These are phyloP conservation scores for Mariannaea sp. DNA, from an alignment of 2,329 filamentous ascomycete genomes.

Conservation along the genomic window DNA sequence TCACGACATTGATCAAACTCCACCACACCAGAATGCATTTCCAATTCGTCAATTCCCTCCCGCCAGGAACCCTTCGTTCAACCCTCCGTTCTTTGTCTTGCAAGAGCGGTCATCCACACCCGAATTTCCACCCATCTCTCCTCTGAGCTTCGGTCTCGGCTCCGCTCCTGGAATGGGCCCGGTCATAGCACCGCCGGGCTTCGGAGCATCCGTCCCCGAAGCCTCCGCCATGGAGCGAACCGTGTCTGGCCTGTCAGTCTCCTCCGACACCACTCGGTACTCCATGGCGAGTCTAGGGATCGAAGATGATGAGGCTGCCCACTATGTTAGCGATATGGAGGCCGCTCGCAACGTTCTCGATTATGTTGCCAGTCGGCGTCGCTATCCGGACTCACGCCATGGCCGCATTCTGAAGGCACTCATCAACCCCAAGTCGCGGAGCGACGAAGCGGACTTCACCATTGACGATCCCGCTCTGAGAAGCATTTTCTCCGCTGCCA, in stretches of 20 bases:
- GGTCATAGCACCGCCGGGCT: slow-evolving; percentile 23
- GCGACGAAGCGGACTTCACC: slow-evolving; percentile 49
- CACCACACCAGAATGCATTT: slow-evolving; percentile 16
- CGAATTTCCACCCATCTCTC: slow-evolving; percentile 26
- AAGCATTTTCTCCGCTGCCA: slow-evolving; percentile 63
- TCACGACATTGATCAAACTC: slow-evolving; percentile 21
- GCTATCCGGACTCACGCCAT: slow-evolving; percentile 55
- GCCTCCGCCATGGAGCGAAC: slow-evolving; percentile 52
- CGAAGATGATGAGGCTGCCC: slow-evolving; percentile 39
- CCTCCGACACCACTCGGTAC: slow-evolving; percentile 46
- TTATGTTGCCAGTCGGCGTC: slow-evolving; percentile 51
- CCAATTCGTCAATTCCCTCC: slow-evolving; percentile 36
- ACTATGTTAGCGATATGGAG: slow-evolving; percentile 50
- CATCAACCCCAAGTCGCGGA: slow-evolving; percentile 54
- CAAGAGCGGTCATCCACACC: slow-evolving; percentile 41
- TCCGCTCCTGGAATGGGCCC: slow-evolving; percentile 24
- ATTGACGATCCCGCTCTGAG: slow-evolving; percentile 62
- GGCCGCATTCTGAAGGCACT: slow-evolving; percentile 63
- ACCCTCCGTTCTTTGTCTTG: slow-evolving; percentile 47
- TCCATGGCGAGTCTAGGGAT: slow-evolving; percentile 33
- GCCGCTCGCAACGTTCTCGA: slow-evolving; percentile 56
- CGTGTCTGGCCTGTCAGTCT: slow-evolving; percentile 54
- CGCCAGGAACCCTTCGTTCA: slow-evolving; percentile 44
- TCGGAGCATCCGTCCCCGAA: slow-evolving; percentile 19
- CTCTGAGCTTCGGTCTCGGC: slow-evolving; percentile 22